Evolutionary conservation across 495 filamentous ascomycete genomes (phyloP).

Genomic region (Neurospora hispaniola): DNA sequence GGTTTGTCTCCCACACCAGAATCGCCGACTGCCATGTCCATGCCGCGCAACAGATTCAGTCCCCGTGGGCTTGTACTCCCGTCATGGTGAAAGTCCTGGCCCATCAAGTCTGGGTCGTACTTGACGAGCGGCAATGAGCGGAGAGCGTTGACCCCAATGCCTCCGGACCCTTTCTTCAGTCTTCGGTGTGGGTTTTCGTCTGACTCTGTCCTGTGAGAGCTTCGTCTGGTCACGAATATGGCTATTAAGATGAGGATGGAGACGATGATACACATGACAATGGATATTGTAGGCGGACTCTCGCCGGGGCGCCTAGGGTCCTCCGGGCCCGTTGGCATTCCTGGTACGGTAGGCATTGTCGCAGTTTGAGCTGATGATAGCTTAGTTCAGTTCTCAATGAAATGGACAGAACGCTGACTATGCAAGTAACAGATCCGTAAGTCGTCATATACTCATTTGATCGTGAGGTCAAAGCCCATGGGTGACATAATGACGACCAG

Average conservation of each 20-base stretch:
- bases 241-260: slow-evolving; percentile 5
- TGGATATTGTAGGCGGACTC: slow-evolving; percentile 2
- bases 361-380: not conserved
- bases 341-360: not conserved
- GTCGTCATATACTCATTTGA: not conserved
- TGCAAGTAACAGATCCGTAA: not conserved
- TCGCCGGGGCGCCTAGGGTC: not conserved
- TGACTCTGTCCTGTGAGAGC: not conserved
- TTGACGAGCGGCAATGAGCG: slow-evolving; percentile 2
- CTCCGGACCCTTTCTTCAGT: not conserved
- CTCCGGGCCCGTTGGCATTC: not conserved
- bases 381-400: not conserved
- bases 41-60: not conserved
- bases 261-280: slow-evolving; percentile 6
- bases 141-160: not conserved
- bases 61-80: not conserved
- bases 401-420: not conserved
- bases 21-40: not conserved
- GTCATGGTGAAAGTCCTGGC: not conserved
- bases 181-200: not conserved
- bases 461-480: not conserved
- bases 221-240: slow-evolving; percentile 5
- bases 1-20: not conserved
- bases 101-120: not conserved
- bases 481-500: not conserved